Percentiles rank a stretch among this genome's conserved stretches.
Evolutionary conservation across 352 stramenopile genomes (phyloP).

Genomic region (Phytophthora multivora): DNA sequence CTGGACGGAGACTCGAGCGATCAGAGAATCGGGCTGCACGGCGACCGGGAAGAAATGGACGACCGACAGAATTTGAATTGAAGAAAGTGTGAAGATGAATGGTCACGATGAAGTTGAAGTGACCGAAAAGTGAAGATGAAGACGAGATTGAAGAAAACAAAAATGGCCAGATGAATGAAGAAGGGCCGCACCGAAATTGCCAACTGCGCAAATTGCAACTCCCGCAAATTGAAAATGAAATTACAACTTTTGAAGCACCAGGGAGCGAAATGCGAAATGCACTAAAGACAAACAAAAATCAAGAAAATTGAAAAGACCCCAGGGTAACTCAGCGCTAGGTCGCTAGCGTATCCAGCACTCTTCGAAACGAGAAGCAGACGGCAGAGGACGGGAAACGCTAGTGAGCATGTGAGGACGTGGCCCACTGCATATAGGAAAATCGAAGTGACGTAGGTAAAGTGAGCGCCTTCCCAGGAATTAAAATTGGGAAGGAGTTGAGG

Average conservation of each 20-base stretch:
- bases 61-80: constrained; percentile 23
- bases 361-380: constrained; percentile 11
- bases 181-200: constrained; percentile 35
- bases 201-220: constrained; percentile 38
- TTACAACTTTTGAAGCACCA: constrained; percentile 50
- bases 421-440: constrained; percentile 45
- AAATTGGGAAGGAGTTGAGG: constrained; percentile 42
- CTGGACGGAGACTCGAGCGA: constrained; percentile 44
- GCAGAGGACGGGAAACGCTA: constrained; percentile 17
- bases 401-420: constrained; percentile 5
- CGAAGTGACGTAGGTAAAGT: constrained; percentile 49
- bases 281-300: constrained; percentile 38
- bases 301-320: constrained; percentile 38
- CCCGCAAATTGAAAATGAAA: constrained; percentile 42
- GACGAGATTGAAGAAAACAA: constrained; percentile 29
- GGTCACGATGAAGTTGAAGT: constrained; percentile 43
- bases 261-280: constrained; percentile 41
- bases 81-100: constrained; percentile 39
- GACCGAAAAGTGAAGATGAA: constrained; percentile 34
- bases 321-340: constrained; percentile 22
- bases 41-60: constrained; percentile 31
- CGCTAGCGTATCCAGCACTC: constrained; percentile 20
- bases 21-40: constrained; percentile 32
- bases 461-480: constrained; percentile 39
- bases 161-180: constrained; percentile 42